phyloP scores from a whole-genome alignment of 129 eudicot genomes.

The Tagetes erecta region DNA sequence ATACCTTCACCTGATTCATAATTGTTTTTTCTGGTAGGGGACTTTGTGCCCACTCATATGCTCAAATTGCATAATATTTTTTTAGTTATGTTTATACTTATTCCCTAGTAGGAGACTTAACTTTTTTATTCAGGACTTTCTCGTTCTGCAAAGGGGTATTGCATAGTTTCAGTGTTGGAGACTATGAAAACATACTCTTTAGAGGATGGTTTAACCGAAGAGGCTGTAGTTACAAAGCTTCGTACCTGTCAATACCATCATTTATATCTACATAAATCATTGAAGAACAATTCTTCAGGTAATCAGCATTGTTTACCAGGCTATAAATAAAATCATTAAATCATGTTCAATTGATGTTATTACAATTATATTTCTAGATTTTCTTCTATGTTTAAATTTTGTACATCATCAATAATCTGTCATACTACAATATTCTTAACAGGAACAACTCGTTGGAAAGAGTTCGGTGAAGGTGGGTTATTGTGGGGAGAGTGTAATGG shows the following conservation, averaged over 20 bases:
- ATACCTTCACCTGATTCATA: slow-evolving; percentile 14
- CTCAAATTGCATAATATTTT: background rate
- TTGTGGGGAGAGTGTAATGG: slow-evolving; percentile 93
- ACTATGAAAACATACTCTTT: slow-evolving; percentile 89
- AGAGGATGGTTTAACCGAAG: slow-evolving; percentile 92
- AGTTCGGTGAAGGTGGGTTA: slow-evolving; percentile 97
- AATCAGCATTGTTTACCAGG: slow-evolving; percentile 3
- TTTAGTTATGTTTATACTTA: background rate
- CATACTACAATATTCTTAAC: slow-evolving; percentile 28
- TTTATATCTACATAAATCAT: slow-evolving; percentile 77
- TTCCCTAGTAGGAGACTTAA: background rate
- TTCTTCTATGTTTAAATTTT: background rate
- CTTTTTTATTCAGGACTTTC: slow-evolving; percentile 56
- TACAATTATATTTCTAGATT: slow-evolving; percentile 6
- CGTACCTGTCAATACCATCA: slow-evolving; percentile 92
- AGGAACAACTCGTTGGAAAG: slow-evolving; percentile 95
- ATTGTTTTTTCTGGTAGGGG: slow-evolving; percentile 3
- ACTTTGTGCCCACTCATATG: background rate
- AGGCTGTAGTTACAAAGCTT: slow-evolving; percentile 90
- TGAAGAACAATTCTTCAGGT: slow-evolving; percentile 89
- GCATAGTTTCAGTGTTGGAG: slow-evolving; percentile 74
- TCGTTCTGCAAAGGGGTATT: slow-evolving; percentile 95
- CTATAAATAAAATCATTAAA: background rate
- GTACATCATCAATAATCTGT: slow-evolving; percentile 14
- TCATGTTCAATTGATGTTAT: slow-evolving; percentile 7